phyloP scores from a whole-genome alignment of 306 rosid species.

The Ormosia emarginata region DNA sequence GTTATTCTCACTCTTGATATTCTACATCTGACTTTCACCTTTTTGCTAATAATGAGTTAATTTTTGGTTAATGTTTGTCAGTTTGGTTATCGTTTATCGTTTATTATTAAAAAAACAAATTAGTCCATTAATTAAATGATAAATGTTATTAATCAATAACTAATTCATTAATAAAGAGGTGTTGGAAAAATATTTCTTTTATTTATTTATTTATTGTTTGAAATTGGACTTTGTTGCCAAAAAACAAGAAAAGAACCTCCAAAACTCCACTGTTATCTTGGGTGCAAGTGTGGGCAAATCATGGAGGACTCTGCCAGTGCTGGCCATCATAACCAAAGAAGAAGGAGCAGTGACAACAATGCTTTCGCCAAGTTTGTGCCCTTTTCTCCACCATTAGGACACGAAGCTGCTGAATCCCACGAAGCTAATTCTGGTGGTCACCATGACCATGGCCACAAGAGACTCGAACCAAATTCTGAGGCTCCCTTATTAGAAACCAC shows the following conservation, averaged over 20 bases:
- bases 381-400: constrained; percentile 13
- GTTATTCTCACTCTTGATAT: no score
- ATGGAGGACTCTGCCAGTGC: constrained; percentile 3
- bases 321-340: constrained; percentile 7
- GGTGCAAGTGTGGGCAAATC: background rate
- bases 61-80: no score
- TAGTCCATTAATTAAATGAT: no score
- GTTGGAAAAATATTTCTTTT: no score
- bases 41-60: no score
- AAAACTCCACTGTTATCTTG: background rate
- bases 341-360: constrained; percentile 23
- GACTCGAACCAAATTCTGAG: constrained; percentile 11
- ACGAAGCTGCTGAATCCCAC: background rate
- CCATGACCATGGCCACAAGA: constrained; percentile 11
- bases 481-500: background rate
- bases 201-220: no score
- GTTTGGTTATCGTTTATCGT: no score
- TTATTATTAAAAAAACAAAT: no score
- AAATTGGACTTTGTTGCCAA: background rate
- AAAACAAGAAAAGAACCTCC: background rate
- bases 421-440: background rate
- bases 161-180: no score
- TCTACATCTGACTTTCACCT: no score
- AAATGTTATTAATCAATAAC: no score
- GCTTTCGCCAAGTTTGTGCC: constrained; percentile 27